These are phyloP conservation scores for Fusarium sulawesiense DNA, from an alignment of 2,329 filamentous ascomycete genomes.

Conservation along the genomic window DNA sequence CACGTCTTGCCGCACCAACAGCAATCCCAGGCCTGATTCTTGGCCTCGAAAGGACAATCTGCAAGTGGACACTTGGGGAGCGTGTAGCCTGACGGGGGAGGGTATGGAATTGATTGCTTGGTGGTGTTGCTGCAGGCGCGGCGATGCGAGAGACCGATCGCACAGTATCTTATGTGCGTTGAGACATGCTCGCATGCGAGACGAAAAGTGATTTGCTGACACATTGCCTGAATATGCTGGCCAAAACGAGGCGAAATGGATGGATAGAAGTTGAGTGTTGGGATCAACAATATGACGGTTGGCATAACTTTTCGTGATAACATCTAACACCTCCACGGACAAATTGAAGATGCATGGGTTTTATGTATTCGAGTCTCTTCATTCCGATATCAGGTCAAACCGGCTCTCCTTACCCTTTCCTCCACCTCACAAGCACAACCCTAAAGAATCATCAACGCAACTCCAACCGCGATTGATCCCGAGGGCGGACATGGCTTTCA, in stretches of 20 bases:
- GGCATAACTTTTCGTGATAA: background rate
- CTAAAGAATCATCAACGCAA: conserved; percentile 13
- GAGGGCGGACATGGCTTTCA: conserved; percentile 38
- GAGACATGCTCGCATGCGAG: conserved; percentile 64
- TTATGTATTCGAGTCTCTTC: conserved; percentile 24
- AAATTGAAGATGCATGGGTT: conserved; percentile 8
- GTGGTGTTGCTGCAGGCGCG: conserved; percentile 58
- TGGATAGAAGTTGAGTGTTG: background rate
- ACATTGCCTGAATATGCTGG: conserved; percentile 52
- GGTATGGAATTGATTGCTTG: conserved; percentile 58
- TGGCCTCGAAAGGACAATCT: conserved; percentile 62
- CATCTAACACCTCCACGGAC: background rate
- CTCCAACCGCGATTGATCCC: conserved; percentile 33
- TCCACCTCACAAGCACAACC: background rate
- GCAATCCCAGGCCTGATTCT: conserved; percentile 64
- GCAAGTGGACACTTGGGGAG: conserved; percentile 59
- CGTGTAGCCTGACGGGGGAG: conserved; percentile 58
- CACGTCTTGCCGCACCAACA: conserved; percentile 67
- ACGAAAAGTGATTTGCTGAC: conserved; percentile 62
- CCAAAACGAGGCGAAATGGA: background rate
- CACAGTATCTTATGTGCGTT: conserved; percentile 58
- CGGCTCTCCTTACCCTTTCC: conserved; percentile 11
- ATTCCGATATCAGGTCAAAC: background rate
- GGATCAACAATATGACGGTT: background rate
- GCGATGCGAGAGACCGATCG: conserved; percentile 53